Percentiles rank a stretch among this genome's conserved stretches.
These are phyloP conservation scores for Myriosclerotinia duriaeana DNA, from an alignment of 2,329 filamentous ascomycete genomes.

Conservation along the genomic window DNA sequence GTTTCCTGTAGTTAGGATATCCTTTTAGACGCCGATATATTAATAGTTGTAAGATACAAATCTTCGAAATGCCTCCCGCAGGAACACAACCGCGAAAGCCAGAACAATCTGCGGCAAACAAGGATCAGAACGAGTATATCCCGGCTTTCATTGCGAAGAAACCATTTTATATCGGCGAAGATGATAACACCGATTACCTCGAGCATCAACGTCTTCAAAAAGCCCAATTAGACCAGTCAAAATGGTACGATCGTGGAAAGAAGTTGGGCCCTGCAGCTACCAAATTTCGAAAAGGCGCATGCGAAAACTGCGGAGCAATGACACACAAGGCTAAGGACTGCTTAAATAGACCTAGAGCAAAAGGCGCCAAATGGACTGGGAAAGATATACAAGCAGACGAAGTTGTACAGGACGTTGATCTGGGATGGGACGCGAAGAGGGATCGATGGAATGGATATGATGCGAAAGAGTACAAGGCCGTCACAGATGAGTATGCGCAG, in stretches of 20 bases:
- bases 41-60: not conserved
- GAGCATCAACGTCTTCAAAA: slow-evolving; percentile 87
- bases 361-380: slow-evolving; percentile 88
- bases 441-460: slow-evolving; percentile 99
- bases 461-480: slow-evolving; percentile 75
- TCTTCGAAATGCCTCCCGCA: slow-evolving; percentile 44
- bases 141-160: slow-evolving; percentile 97
- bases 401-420: slow-evolving; percentile 75
- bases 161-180: slow-evolving; percentile 87
- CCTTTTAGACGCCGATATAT: not conserved
- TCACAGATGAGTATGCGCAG: slow-evolving; percentile 88
- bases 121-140: slow-evolving; percentile 98
- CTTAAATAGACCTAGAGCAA: slow-evolving; percentile 80
- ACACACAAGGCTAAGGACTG: slow-evolving; percentile 96
- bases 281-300: slow-evolving; percentile 96
- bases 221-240: slow-evolving; percentile 63
- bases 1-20: not conserved
- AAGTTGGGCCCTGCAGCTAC: slow-evolving; percentile 84
- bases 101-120: slow-evolving; percentile 51
- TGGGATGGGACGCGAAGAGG: slow-evolving; percentile 96
- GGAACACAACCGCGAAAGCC: slow-evolving; percentile 40
- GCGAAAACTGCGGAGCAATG: slow-evolving; percentile 97
- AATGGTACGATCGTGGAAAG: slow-evolving; percentile 92
- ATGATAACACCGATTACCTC: slow-evolving; percentile 82
- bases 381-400: slow-evolving; percentile 94